Percentiles rank a stretch among this genome's conserved stretches.
Conservation (phyloP, 495 filamentous ascomycete species). For the Durotheca rogersii region DNA sequence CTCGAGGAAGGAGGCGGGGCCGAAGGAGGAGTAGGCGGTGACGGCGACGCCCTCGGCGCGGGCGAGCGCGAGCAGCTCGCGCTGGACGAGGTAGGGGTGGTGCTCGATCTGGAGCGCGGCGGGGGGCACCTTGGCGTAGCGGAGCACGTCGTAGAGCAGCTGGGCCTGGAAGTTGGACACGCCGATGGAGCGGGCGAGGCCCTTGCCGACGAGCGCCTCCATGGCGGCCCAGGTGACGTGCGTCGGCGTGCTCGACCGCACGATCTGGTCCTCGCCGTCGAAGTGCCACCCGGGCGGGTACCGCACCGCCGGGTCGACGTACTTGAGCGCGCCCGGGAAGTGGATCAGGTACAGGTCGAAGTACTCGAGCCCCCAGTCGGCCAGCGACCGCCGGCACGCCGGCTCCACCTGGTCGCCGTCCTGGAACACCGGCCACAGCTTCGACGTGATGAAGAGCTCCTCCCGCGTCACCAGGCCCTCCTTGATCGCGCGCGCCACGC, state of each 20-base stretch:
- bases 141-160: slow-evolving; percentile 80
- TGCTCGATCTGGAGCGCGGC: slow-evolving; percentile 93
- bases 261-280: slow-evolving; percentile 57
- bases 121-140: slow-evolving; percentile 76
- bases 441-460: slow-evolving; percentile 89
- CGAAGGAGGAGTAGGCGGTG: slow-evolving; percentile 91
- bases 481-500: slow-evolving; percentile 81
- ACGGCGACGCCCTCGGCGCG: slow-evolving; percentile 72
- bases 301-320: slow-evolving; percentile 71
- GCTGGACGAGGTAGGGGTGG: slow-evolving; percentile 93
- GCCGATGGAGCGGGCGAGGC: slow-evolving; percentile 75
- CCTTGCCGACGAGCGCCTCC: slow-evolving; percentile 71
- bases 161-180: slow-evolving; percentile 86
- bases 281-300: slow-evolving; percentile 80
- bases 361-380: slow-evolving; percentile 82
- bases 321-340: slow-evolving; percentile 78
- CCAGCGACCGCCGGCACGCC: slow-evolving; percentile 69
- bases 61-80: slow-evolving; percentile 68
- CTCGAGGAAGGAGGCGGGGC: slow-evolving; percentile 80
- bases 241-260: slow-evolving; percentile 66
- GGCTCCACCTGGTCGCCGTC: slow-evolving; percentile 70
- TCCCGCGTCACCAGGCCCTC: slow-evolving; percentile 82
- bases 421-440: slow-evolving; percentile 92
- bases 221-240: slow-evolving; percentile 89
- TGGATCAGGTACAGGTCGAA: slow-evolving; percentile 83